phyloP scores from a whole-genome alignment of 202 grass and related monocot genomes.

The Setaria italica region DNA sequence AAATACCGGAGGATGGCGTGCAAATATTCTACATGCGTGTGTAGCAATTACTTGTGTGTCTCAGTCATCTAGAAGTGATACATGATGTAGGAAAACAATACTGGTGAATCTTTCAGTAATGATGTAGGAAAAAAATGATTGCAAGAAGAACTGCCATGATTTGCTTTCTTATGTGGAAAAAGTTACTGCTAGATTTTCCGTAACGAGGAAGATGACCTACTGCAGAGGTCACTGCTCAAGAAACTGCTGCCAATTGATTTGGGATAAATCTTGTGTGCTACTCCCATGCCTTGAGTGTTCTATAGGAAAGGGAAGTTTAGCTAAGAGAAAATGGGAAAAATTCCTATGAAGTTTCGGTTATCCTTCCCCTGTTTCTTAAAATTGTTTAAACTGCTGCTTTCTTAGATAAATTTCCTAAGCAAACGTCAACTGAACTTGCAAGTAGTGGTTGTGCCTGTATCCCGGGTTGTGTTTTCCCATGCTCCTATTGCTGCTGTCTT shows the following conservation, averaged over 20 bases:
- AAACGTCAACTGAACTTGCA: not conserved
- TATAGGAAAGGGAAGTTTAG: not conserved
- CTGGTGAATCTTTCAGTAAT: not conserved
- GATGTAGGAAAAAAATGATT: not conserved
- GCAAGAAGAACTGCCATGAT: not conserved
- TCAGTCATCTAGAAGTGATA: not conserved
- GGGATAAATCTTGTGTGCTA: not conserved
- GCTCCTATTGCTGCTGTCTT: not conserved
- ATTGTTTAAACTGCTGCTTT: too few relatives aligned
- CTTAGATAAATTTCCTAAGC: not conserved
- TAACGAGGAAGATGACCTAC: not conserved
- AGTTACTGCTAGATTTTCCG: too few relatives aligned
- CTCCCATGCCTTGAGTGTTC: too few relatives aligned
- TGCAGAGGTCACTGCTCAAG: not conserved
- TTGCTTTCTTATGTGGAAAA: not conserved
- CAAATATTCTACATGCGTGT: not conserved
- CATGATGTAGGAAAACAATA: not conserved
- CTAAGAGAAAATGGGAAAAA: not conserved
- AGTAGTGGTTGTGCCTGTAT: not conserved
- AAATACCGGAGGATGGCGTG: not conserved
- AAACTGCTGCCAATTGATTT: not conserved
- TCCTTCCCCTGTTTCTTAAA: not conserved
- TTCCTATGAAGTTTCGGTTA: not conserved
- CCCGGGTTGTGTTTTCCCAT: not conserved
- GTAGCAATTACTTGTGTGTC: not conserved